These are phyloP conservation scores for Oryza rufipogon DNA, from an alignment of 176 grass and related monocot species.

Conservation along the genomic window DNA sequence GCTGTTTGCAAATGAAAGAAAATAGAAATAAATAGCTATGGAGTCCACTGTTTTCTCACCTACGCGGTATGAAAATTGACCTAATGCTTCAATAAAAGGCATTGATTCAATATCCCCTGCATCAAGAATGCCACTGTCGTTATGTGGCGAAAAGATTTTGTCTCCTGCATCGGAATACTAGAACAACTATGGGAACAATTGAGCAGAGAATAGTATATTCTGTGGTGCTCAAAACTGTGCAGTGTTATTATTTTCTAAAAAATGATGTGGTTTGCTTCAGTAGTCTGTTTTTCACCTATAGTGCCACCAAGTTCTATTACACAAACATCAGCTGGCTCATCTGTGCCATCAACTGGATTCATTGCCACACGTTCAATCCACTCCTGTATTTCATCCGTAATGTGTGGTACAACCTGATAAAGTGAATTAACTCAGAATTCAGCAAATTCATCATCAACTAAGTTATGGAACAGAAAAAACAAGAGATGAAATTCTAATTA, in stretches of 20 bases:
- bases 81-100: slow-evolving; percentile 98
- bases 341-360: slow-evolving; percentile 91
- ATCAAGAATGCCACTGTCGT: slow-evolving; percentile 63
- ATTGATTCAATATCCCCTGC: slow-evolving; percentile 99
- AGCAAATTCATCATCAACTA: slow-evolving; percentile 1
- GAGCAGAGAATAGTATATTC: slow-evolving; percentile 32
- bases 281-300: slow-evolving; percentile 66
- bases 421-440: slow-evolving; percentile 30
- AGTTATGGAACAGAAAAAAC: slow-evolving; percentile 7
- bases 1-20: slow-evolving; percentile 14
- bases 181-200: slow-evolving; percentile 54
- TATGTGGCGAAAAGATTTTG: slow-evolving; percentile 59
- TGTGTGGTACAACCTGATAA: slow-evolving; percentile 91
- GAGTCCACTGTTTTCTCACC: slow-evolving; percentile 54
- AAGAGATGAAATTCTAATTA: not conserved
- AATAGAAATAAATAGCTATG: not conserved
- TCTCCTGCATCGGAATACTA: slow-evolving; percentile 52
- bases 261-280: not conserved
- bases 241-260: not conserved
- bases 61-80: slow-evolving; percentile 95
- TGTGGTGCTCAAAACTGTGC: slow-evolving; percentile 7
- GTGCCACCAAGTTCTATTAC: slow-evolving; percentile 98
- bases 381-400: slow-evolving; percentile 98
- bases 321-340: slow-evolving; percentile 94
- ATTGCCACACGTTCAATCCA: slow-evolving; percentile 87